phyloP scores from a whole-genome alignment of 257 asterid species.

The Solanum sparsipilum region DNA sequence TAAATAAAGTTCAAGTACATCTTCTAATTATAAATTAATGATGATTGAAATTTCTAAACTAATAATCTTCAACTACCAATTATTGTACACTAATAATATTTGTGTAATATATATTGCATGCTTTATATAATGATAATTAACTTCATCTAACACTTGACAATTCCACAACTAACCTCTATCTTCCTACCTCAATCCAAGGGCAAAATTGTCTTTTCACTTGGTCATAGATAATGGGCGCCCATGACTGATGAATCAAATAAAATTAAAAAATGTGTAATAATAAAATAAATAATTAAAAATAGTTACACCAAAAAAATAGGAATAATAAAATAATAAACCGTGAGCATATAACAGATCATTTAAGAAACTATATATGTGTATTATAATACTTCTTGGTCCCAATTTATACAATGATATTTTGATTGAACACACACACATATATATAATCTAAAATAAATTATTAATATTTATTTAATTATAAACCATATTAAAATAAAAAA shows the following conservation, averaged over 20 bases:
- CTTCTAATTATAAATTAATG: neutral
- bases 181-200: neutral
- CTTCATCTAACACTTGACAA: neutral
- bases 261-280: neutral
- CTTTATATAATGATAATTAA: neutral
- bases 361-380: neutral
- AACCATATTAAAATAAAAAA: too few relatives aligned
- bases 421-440: neutral
- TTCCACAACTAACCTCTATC: neutral
- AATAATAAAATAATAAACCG: neutral
- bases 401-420: too few relatives aligned
- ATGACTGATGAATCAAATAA: conserved; percentile 4
- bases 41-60: neutral
- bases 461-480: too few relatives aligned
- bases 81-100: neutral
- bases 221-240: conserved; percentile 21
- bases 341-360: neutral
- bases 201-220: conserved; percentile 1
- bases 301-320: neutral
- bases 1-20: neutral
- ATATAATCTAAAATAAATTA: too few relatives aligned
- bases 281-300: neutral
- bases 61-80: neutral
- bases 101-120: neutral
- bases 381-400: neutral